These are phyloP conservation scores for Moricandia arvensis DNA, from an alignment of 345 rosid species.

Conservation along the genomic window DNA sequence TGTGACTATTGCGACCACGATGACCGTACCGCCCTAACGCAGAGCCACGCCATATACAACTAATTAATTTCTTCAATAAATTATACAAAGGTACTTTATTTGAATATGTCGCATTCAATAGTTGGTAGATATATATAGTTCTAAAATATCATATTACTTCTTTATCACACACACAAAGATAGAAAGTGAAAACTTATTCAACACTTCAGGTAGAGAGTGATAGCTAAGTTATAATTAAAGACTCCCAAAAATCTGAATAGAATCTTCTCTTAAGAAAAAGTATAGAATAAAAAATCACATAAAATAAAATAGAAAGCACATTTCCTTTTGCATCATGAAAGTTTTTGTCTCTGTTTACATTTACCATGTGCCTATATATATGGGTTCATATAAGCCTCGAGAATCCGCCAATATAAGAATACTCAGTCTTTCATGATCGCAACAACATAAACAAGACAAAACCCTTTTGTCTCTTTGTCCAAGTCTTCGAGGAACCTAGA, in stretches of 20 bases:
- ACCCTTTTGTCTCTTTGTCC: constrained; percentile 31
- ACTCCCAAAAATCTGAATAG: constrained; percentile 31
- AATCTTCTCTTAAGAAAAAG: constrained; percentile 26
- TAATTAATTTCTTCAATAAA: neutral
- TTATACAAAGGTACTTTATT: neutral
- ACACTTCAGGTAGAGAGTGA: constrained; percentile 43
- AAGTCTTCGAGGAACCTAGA: constrained; percentile 15
- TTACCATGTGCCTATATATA: constrained; percentile 19
- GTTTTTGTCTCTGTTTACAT: constrained; percentile 37
- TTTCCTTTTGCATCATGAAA: constrained; percentile 34
- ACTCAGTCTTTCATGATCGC: constrained; percentile 25
- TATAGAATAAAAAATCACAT: constrained; percentile 1
- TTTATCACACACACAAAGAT: constrained; percentile 27
- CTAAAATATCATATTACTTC: constrained; percentile 37
- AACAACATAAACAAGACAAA: constrained; percentile 29
- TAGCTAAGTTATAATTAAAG: constrained; percentile 39
- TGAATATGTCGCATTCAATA: constrained; percentile 32
- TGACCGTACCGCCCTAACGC: neutral
- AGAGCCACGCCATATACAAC: neutral
- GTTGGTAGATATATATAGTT: constrained; percentile 40
- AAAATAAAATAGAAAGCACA: constrained; percentile 24
- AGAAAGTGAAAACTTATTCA: constrained; percentile 41
- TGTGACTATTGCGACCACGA: neutral
- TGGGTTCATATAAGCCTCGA: constrained; percentile 31
- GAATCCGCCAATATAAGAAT: constrained; percentile 25